Conservation (phyloP, 495 filamentous ascomycete genomes). For the Penicillium psychrofluorescens region DNA sequence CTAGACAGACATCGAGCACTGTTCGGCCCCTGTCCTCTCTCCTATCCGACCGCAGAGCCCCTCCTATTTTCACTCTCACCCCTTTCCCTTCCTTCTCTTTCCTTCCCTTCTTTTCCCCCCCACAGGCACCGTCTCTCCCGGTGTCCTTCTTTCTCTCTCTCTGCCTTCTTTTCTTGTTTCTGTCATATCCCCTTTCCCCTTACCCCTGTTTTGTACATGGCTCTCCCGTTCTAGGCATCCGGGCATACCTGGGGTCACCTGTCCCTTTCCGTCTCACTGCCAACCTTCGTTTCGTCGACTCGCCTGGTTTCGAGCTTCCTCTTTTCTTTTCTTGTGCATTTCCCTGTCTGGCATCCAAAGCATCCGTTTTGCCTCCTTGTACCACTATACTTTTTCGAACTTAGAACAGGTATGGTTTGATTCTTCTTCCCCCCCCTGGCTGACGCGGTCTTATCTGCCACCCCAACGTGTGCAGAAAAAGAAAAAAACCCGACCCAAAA, state of each 20-base stretch:
- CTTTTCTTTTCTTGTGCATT: conserved; percentile 27
- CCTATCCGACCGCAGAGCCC: conserved; percentile 4
- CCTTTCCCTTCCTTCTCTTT: conserved; percentile 8
- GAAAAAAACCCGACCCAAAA: not conserved
- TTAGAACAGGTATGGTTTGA: conserved; percentile 31
- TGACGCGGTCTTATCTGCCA: conserved; percentile 18
- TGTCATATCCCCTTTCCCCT: conserved; percentile 11
- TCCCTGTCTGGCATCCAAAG: conserved; percentile 20
- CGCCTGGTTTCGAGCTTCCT: conserved; percentile 31
- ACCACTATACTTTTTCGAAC: conserved; percentile 30
- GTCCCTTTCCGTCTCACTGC: conserved; percentile 14
- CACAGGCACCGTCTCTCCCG: too few relatives aligned
- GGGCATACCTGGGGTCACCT: conserved; percentile 3
- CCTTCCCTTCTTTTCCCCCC: not conserved
- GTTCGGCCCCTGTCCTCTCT: conserved; percentile 7
- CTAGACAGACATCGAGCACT: conserved; percentile 2
- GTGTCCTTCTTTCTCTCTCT: conserved; percentile 2
- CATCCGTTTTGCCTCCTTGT: conserved; percentile 25
- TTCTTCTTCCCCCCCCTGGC: conserved; percentile 10
- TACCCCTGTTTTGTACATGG: conserved; percentile 32
- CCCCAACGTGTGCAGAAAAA: conserved; percentile 8
- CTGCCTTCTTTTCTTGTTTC: conserved; percentile 10
- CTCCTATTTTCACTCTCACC: conserved; percentile 12
- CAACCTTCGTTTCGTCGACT: conserved; percentile 31
- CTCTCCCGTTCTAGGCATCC: conserved; percentile 25